phyloP scores from a whole-genome alignment of 2,329 filamentous ascomycete species.

The Penicillium brevicompactum region DNA sequence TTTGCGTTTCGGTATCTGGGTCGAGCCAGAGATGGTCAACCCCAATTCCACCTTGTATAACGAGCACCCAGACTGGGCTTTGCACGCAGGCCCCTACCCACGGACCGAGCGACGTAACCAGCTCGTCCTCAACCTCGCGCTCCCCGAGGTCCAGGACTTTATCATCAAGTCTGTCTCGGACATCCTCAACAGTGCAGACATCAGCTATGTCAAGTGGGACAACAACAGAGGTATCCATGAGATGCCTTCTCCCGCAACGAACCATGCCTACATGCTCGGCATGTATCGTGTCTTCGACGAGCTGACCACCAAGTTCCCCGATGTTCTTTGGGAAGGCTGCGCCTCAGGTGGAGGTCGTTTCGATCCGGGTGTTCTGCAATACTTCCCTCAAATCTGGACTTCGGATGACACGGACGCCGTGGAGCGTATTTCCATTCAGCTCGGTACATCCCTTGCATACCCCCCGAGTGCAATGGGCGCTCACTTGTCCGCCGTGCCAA shows the following conservation, averaged over 20 bases:
- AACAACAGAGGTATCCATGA: slow-evolving; percentile 69
- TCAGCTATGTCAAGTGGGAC: slow-evolving; percentile 69
- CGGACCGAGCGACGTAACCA: slow-evolving; percentile 60
- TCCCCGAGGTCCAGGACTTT: slow-evolving; percentile 64
- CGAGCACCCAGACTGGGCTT: slow-evolving; percentile 65
- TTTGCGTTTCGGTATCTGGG: slow-evolving; percentile 66
- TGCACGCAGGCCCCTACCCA: slow-evolving; percentile 60
- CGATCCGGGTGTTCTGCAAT: slow-evolving; percentile 64
- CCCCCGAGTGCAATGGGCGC: slow-evolving; percentile 66
- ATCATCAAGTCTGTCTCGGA: slow-evolving; percentile 59
- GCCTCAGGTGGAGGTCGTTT: slow-evolving; percentile 67
- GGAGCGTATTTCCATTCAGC: slow-evolving; percentile 63
- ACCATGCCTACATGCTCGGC: slow-evolving; percentile 65
- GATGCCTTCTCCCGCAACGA: slow-evolving; percentile 54
- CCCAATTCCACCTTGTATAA: slow-evolving; percentile 63
- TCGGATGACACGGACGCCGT: slow-evolving; percentile 67
- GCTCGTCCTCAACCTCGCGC: slow-evolving; percentile 63
- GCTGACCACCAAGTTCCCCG: slow-evolving; percentile 61
- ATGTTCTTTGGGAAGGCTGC: slow-evolving; percentile 68
- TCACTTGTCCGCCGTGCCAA: slow-evolving; percentile 65
- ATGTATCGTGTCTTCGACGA: slow-evolving; percentile 64
- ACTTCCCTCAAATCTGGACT: slow-evolving; percentile 68
- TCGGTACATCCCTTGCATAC: slow-evolving; percentile 65
- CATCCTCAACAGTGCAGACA: slow-evolving; percentile 56
- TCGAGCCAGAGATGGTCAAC: slow-evolving; percentile 70